These are phyloP conservation scores for Leccinum obscurum DNA, from an alignment of 768 basidiomycete genomes.

Conservation along the genomic window DNA sequence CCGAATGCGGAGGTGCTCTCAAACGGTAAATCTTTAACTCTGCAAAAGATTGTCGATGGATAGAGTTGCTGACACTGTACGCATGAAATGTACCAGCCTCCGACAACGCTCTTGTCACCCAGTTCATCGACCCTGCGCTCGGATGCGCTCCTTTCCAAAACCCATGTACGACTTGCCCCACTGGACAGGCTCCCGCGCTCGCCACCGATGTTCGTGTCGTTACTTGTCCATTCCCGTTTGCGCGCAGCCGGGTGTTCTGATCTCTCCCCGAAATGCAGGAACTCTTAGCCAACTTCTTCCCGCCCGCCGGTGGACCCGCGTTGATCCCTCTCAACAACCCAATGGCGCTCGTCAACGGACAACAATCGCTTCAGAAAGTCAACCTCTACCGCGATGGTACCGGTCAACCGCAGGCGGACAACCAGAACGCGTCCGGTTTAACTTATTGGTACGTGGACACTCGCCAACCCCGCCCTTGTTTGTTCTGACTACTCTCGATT, in stretches of 20 bases:
- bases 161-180: constrained; percentile 26
- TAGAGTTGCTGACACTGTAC: neutral
- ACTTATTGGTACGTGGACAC: constrained; percentile 22
- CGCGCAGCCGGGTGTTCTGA: neutral
- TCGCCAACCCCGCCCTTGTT: neutral
- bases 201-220: constrained; percentile 22
- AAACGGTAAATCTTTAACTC: constrained; percentile 17
- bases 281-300: constrained; percentile 25
- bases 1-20: constrained; percentile 24
- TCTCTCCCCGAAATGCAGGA: constrained; percentile 15
- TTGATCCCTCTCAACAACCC: constrained; percentile 28
- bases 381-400: constrained; percentile 30
- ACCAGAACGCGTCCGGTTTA: constrained; percentile 21
- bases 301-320: constrained; percentile 26
- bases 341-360: constrained; percentile 27
- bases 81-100: constrained; percentile 17
- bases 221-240: neutral
- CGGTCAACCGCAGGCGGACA: constrained; percentile 27
- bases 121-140: constrained; percentile 28
- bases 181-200: constrained; percentile 20
- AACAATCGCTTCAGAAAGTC: constrained; percentile 26
- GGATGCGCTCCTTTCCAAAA: constrained; percentile 28
- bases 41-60: neutral
- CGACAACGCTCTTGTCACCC: constrained; percentile 27
- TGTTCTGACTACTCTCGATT: neutral